Base-by-base conservation (phyloP, 2,329 filamentous ascomycete species). In the Alternaria burnsii region DNA sequence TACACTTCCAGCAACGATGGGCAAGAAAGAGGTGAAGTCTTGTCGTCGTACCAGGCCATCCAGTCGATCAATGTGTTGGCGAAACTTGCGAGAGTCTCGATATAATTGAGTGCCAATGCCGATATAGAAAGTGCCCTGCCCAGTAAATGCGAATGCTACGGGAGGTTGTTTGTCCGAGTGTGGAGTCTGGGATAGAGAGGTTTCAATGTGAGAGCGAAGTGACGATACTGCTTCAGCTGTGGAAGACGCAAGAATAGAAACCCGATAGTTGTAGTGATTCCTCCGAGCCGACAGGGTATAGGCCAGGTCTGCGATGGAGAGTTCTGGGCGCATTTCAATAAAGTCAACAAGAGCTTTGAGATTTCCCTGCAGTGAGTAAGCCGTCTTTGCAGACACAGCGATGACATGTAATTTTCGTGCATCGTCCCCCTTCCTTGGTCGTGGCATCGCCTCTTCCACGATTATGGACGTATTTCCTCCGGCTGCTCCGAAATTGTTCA, bases 381-480 rank as follows among this genome's bases (percentile, higher is more conserved):
- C 32, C 5, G 32, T 36, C 14, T 36, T 36, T 7, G 32, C 32
- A 36, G 32, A 36, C 32, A 36, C 32, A 14, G 5, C 14, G 32
- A 36, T 36, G 6, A 36, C 32, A 8, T 36, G 32, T 14, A 12
- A 7, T 16, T 36, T 36, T 14, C 36, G 36, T 40, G 47, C 11
- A 38, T 51, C 28, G n/a, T 34, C 1, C 1, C 30, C 16, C 16
- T 6, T n/a, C 14, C 4, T 18, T 16, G 36, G 8, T 38, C 16
- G 16, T 38, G 36, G 16, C 16, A 16, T 16, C 16, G 66, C 60
- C 63, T 71, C 71, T 54, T 69, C 64, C 16, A 78, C 22, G 2
- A 76, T 34, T 14, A 78, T 46, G 2, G 69, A 56, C 1, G 76
- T 76, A 54, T 80, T 80, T 4, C 78, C 77, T 14, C 78, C 78